Evolutionary conservation across 441 rosid species (phyloP).

Genomic region (Gossypium schwendimanii): DNA sequence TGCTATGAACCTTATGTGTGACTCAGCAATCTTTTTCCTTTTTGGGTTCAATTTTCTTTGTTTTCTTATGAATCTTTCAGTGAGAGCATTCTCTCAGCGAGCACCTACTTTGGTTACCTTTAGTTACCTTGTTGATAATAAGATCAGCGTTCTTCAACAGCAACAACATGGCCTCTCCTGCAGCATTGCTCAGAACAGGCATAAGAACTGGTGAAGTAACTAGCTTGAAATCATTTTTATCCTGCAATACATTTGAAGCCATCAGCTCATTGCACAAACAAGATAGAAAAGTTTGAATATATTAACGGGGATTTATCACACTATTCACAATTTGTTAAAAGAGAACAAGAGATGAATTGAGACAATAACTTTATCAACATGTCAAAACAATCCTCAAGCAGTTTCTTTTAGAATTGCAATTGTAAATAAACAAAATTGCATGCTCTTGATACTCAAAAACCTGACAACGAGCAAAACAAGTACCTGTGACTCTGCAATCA

Average conservation of each 20-base stretch:
- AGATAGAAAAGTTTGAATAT: neutral
- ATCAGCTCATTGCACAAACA: slow-evolving; percentile 5
- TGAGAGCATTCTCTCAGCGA: neutral
- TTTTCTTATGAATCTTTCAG: neutral
- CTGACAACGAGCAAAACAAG: slow-evolving; percentile 5
- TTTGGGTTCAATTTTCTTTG: neutral
- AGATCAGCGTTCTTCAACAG: slow-evolving; percentile 84
- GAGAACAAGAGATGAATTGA: neutral
- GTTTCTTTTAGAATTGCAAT: neutral
- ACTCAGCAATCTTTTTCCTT: neutral
- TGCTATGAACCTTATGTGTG: neutral
- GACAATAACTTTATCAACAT: neutral
- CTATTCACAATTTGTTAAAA: neutral
- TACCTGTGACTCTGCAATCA: slow-evolving; percentile 94
- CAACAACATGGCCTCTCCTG: slow-evolving; percentile 84
- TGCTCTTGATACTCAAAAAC: neutral
- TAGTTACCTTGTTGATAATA: slow-evolving; percentile 70
- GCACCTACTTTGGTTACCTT: neutral
- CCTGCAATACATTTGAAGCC: slow-evolving; percentile 40
- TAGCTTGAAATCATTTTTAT: slow-evolving; percentile 76
- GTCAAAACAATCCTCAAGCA: neutral
- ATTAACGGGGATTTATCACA: neutral
- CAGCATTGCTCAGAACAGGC: slow-evolving; percentile 82
- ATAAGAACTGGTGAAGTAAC: slow-evolving; percentile 83
- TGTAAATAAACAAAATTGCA: neutral